These are phyloP conservation scores for Teunomyces kruisii DNA, from an alignment of 805 yeast species.

Conservation along the genomic window DNA sequence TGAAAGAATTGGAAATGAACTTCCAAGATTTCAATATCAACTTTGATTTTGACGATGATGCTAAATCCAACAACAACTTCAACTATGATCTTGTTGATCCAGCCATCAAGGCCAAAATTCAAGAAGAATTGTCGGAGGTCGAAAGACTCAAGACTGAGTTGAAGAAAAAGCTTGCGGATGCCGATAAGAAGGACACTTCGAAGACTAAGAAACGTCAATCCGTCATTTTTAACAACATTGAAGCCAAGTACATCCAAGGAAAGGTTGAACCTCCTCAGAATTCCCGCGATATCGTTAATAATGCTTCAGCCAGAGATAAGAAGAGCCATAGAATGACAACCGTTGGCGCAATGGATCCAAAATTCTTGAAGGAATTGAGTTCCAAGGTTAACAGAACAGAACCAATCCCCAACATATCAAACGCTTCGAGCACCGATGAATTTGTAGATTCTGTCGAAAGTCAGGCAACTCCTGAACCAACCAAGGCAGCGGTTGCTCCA, in stretches of 20 bases:
- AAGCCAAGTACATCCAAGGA: conserved; percentile 47
- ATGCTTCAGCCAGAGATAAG: conserved; percentile 24
- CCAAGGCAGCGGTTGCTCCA: background rate
- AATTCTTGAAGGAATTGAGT: conserved; percentile 54
- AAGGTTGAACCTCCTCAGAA: conserved; percentile 25
- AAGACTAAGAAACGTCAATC: conserved; percentile 13
- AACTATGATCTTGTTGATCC: conserved; percentile 28
- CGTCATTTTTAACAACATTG: conserved; percentile 31
- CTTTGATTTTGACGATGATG: conserved; percentile 29
- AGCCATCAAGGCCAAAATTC: conserved; percentile 33
- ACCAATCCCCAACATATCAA: conserved; percentile 23
- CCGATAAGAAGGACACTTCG: conserved; percentile 12
- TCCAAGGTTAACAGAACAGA: conserved; percentile 47
- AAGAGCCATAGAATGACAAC: conserved; percentile 31
- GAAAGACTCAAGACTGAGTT: conserved; percentile 41
- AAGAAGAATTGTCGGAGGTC: conserved; percentile 43
- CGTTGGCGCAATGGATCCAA: conserved; percentile 44
- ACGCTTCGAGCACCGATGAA: background rate
- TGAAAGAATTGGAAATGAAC: conserved; percentile 64
- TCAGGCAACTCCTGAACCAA: background rate
- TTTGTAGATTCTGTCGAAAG: background rate
- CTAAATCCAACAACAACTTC: conserved; percentile 11
- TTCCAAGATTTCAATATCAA: conserved; percentile 66
- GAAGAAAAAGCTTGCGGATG: conserved; percentile 35
- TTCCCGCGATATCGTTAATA: conserved; percentile 9